A percentile compares a stretch with the other conserved stretches of the same genome.
Evolutionary conservation across 225 moss, liverwort and hornwort genomes (phyloP).

Genomic region (Anthoceros angustus): DNA sequence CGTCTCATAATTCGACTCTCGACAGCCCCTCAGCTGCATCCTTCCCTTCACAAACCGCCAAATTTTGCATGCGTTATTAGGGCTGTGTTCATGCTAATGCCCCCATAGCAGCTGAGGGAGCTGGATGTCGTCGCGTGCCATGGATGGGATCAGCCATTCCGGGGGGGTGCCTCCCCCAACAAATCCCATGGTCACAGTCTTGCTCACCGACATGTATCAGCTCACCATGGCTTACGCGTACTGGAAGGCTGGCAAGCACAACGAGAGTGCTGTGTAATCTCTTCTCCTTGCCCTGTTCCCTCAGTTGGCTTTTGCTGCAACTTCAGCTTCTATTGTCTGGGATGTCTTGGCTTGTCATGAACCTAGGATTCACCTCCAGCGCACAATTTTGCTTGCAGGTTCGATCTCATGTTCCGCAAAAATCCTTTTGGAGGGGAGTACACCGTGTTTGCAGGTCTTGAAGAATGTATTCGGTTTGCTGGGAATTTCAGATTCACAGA

Average conservation of each 20-base stretch:
- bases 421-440: slow-evolving; percentile 94
- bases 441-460: slow-evolving; percentile 88
- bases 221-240: slow-evolving; percentile 45
- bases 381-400: slow-evolving; percentile 25
- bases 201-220: slow-evolving; percentile 41
- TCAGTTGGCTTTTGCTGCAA: not conserved
- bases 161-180: slow-evolving; percentile 22
- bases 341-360: not conserved
- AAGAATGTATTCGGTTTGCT: slow-evolving; percentile 85
- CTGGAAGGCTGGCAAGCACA: slow-evolving; percentile 45
- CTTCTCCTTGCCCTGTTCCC: not conserved
- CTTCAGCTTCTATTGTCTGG: not conserved
- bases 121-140: not conserved
- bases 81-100: too few species aligned
- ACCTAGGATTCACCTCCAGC: too few species aligned
- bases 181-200: slow-evolving; percentile 29
- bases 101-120: too few species aligned
- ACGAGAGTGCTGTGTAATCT: slow-evolving; percentile 28
- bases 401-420: slow-evolving; percentile 78
- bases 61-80: too few species aligned
- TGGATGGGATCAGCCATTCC: not conserved
- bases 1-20: too few species aligned
- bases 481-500: slow-evolving; percentile 62
- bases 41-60: too few species aligned
- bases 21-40: too few species aligned